Conservation (phyloP, 1,284 basidiomycete species). For the Ganoderma meredithae region DNA sequence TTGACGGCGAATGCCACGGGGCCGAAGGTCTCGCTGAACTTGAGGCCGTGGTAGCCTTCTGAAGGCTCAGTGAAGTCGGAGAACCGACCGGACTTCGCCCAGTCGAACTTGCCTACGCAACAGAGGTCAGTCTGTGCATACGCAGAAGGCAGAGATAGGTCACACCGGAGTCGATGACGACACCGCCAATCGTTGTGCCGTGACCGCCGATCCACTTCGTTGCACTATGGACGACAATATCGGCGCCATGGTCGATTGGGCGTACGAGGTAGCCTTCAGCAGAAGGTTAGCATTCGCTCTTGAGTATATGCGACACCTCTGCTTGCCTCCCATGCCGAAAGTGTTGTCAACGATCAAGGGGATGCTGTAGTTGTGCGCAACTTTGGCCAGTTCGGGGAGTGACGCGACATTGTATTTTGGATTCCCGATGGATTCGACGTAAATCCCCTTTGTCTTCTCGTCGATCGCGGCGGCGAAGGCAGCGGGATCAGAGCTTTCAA, state of each 20-base stretch:
- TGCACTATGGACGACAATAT: conserved; percentile 88
- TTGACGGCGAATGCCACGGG: conserved; percentile 76
- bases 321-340: conserved; percentile 81
- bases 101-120: conserved; percentile 82
- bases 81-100: conserved; percentile 80
- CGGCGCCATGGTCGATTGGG: conserved; percentile 81
- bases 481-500: conserved; percentile 66
- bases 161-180: conserved; percentile 78
- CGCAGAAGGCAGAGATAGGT: not conserved
- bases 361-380: conserved; percentile 77
- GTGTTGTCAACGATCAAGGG: conserved; percentile 92
- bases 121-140: not conserved
- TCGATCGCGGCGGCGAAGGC: conserved; percentile 80
- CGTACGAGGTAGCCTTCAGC: conserved; percentile 70
- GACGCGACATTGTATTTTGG: conserved; percentile 78
- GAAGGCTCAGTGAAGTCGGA: conserved; percentile 84
- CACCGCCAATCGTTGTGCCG: conserved; percentile 88
- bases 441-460: conserved; percentile 82
- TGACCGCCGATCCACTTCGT: conserved; percentile 95
- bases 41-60: conserved; percentile 85
- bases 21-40: conserved; percentile 81
- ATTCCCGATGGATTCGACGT: conserved; percentile 87
- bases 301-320: not conserved
- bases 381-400: conserved; percentile 79
- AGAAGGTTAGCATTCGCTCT: not conserved